Conservation (phyloP, 768 basidiomycete genomes). For the Lactarius akahatsu region DNA sequence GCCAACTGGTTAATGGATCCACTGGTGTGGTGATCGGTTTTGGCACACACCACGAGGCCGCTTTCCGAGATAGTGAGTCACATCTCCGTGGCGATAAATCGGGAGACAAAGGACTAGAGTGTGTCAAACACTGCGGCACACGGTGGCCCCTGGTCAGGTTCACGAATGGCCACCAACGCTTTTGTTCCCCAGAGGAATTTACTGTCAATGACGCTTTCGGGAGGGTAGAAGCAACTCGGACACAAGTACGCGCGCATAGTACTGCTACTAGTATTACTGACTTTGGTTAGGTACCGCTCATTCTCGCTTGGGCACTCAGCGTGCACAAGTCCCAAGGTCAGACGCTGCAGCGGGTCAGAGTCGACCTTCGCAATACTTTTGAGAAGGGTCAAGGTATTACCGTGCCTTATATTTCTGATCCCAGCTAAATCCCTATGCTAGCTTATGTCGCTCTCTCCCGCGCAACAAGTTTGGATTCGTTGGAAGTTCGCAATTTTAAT, state of each 20-base stretch:
- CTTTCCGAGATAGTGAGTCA: constrained; percentile 40
- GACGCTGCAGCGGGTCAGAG: constrained; percentile 79
- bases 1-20: constrained; percentile 68
- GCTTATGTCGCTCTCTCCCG: constrained; percentile 75
- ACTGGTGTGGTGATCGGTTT: constrained; percentile 57
- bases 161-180: constrained; percentile 44
- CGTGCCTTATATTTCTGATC: background rate
- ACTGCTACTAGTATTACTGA: constrained; percentile 7
- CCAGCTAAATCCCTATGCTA: constrained; percentile 30
- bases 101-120: background rate
- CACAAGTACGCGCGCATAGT: constrained; percentile 45
- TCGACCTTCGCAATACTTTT: constrained; percentile 73
- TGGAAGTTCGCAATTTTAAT: constrained; percentile 67
- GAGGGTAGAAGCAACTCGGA: constrained; percentile 54
- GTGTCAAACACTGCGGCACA: background rate
- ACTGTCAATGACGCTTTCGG: constrained; percentile 62
- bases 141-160: constrained; percentile 64
- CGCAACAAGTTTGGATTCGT: constrained; percentile 61
- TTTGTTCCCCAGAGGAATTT: constrained; percentile 59
- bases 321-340: constrained; percentile 93
- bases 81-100: constrained; percentile 31
- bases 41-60: constrained; percentile 44
- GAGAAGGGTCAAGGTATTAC: constrained; percentile 72
- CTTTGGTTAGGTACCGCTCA: constrained; percentile 48
- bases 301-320: constrained; percentile 84